These are phyloP conservation scores for Sinapis alba DNA, from an alignment of 441 rosid genomes.

Conservation along the genomic window DNA sequence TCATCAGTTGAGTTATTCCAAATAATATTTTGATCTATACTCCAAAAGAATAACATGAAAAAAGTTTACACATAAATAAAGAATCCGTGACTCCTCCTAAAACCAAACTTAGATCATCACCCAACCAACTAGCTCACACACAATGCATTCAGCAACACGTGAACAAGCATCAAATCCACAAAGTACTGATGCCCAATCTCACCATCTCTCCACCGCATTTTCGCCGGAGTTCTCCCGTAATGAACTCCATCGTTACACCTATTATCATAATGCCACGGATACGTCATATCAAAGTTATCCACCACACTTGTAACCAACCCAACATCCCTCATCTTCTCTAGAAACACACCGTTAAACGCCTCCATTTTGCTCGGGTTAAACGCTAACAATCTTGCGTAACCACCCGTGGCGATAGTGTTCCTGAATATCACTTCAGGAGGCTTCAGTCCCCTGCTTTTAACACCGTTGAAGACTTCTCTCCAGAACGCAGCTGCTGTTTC, in stretches of 20 bases:
- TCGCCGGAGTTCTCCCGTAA: constrained; percentile 83
- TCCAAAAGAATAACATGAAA: not conserved
- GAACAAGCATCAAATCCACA: constrained; percentile 90
- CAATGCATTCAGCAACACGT: constrained; percentile 73
- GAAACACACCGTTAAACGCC: constrained; percentile 66
- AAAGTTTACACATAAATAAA: constrained; percentile 28
- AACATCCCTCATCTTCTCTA: constrained; percentile 68
- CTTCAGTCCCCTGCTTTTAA: constrained; percentile 59
- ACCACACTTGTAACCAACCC: constrained; percentile 72
- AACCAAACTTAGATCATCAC: not conserved
- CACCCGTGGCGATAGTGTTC: constrained; percentile 85
- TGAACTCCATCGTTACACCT: constrained; percentile 94
- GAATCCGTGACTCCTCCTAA: constrained; percentile 33
- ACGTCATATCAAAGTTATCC: constrained; percentile 90
- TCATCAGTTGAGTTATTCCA: constrained; percentile 19
- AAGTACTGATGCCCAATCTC: constrained; percentile 96
- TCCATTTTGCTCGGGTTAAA: constrained; percentile 97
- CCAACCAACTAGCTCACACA: constrained; percentile 49
- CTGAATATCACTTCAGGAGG: constrained; percentile 72
- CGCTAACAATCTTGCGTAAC: constrained; percentile 72
- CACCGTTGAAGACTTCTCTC: constrained; percentile 63
- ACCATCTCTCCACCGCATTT: constrained; percentile 93
- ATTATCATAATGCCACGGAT: constrained; percentile 93
- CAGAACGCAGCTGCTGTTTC: constrained; percentile 74
- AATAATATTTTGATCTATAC: constrained; percentile 27